These are phyloP conservation scores for Pinus albicaulis DNA, from an alignment of 75 land plant genomes.

Conservation along the genomic window DNA sequence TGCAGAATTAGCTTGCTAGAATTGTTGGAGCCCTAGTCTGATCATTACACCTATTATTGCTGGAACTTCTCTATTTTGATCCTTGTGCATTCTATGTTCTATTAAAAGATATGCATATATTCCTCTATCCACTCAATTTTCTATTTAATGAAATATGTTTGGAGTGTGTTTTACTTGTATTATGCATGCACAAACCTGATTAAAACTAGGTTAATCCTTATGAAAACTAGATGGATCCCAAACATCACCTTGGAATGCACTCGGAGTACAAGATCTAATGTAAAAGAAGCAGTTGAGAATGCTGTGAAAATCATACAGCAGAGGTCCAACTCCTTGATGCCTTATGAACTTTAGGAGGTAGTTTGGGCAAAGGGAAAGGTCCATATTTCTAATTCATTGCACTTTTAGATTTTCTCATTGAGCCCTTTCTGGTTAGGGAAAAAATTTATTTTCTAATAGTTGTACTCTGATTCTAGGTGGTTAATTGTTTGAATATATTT, in stretches of 20 bases:
- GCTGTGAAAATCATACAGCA: conserved; percentile 27
- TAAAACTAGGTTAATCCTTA: neutral
- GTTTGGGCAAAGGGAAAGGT: conserved; percentile 42
- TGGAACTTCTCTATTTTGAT: too few relatives aligned
- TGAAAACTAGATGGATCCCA: conserved; percentile 17
- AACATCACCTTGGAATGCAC: conserved; percentile 19
- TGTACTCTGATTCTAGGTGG: conserved; percentile 13
- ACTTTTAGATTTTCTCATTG: neutral
- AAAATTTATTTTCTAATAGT: neutral
- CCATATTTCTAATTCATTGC: neutral
- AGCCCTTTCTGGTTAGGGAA: neutral
- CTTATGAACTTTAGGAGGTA: conserved; percentile 41
- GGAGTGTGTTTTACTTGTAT: neutral
- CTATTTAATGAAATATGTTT: neutral
- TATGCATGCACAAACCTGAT: neutral
- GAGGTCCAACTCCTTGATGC: conserved; percentile 43
- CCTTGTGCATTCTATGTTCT: too few relatives aligned
- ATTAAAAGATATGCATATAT: too few relatives aligned
- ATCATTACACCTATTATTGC: too few relatives aligned
- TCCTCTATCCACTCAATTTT: neutral
- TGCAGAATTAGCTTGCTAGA: too few relatives aligned
- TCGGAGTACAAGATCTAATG: conserved; percentile 31
- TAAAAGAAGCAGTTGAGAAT: conserved; percentile 42
- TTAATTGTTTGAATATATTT: conserved; percentile 12
- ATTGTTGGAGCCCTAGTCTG: too few relatives aligned